A percentile compares a stretch with the other conserved stretches of the same genome.
Conservation (phyloP, 176 grass and related monocot genomes). For the Saccharum officinarum region DNA sequence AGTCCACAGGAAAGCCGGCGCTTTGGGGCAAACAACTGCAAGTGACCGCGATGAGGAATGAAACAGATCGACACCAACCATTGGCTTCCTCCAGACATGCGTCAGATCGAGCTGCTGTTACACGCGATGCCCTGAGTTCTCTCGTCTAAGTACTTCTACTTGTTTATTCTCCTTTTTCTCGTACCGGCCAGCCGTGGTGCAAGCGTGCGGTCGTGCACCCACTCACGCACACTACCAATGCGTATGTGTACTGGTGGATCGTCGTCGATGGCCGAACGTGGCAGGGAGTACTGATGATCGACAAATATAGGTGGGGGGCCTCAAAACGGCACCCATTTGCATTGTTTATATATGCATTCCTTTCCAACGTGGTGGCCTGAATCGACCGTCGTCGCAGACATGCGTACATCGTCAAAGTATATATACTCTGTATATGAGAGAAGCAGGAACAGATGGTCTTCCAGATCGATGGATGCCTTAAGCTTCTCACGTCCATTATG, state of each 20-base stretch:
- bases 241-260: background rate
- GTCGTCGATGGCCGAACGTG: conserved; percentile 21
- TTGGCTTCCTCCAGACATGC: no score
- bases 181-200: background rate
- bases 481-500: background rate
- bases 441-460: background rate
- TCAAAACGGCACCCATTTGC: conserved; percentile 5
- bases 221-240: background rate
- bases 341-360: background rate
- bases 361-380: conserved; percentile 3
- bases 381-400: background rate
- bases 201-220: background rate
- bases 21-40: no score
- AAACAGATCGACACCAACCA: no score
- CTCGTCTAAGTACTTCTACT: background rate
- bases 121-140: background rate
- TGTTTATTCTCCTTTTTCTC: background rate
- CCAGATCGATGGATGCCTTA: background rate
- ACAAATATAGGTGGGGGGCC: conserved; percentile 9
- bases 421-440: background rate
- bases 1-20: no score
- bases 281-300: background rate
- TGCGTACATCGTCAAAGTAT: background rate
- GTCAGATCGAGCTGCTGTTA: background rate
- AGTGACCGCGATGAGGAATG: no score